These are phyloP conservation scores for Viola odorata DNA, from an alignment of 345 rosid genomes.

Conservation along the genomic window DNA sequence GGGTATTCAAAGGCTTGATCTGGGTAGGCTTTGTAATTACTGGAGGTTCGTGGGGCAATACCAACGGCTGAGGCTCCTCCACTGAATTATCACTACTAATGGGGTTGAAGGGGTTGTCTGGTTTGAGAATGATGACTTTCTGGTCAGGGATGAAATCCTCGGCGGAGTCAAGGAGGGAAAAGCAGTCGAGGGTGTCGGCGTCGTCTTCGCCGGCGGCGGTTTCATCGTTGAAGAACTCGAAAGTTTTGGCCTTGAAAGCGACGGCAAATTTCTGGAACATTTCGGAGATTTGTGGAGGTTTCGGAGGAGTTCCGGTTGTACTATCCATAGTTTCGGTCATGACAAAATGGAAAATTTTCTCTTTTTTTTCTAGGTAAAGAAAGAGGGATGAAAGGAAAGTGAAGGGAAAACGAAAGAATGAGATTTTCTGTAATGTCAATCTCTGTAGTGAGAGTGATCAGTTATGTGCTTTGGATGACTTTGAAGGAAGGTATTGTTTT, in stretches of 20 bases:
- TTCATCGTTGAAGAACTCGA: conserved; percentile 83
- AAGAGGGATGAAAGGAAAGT: not conserved
- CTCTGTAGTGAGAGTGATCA: conserved; percentile 13
- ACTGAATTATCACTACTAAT: not conserved
- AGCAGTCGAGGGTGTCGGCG: conserved; percentile 36
- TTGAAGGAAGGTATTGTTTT: conserved; percentile 51
- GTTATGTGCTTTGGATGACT: conserved; percentile 45
- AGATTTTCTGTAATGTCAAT: not conserved
- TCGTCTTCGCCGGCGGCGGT: conserved; percentile 13
- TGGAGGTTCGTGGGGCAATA: not conserved
- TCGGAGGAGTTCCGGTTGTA: conserved; percentile 28
- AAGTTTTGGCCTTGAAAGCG: conserved; percentile 86
- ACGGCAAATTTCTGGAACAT: conserved; percentile 95
- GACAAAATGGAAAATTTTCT: not conserved
- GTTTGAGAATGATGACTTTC: conserved; percentile 86
- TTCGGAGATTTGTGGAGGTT: conserved; percentile 69
- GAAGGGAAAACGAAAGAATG: conserved; percentile 5
- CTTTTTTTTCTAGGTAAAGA: not conserved
- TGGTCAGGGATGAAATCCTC: conserved; percentile 93
- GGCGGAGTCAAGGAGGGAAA: conserved; percentile 68
- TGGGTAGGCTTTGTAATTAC: conserved; percentile 13
- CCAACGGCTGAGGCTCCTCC: conserved; percentile 1
- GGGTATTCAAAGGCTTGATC: conserved; percentile 35
- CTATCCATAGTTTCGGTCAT: conserved; percentile 43
- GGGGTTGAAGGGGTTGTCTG: conserved; percentile 38